phyloP scores from a whole-genome alignment of 2,329 filamentous ascomycete genomes.

The Aspergillus sergii region DNA sequence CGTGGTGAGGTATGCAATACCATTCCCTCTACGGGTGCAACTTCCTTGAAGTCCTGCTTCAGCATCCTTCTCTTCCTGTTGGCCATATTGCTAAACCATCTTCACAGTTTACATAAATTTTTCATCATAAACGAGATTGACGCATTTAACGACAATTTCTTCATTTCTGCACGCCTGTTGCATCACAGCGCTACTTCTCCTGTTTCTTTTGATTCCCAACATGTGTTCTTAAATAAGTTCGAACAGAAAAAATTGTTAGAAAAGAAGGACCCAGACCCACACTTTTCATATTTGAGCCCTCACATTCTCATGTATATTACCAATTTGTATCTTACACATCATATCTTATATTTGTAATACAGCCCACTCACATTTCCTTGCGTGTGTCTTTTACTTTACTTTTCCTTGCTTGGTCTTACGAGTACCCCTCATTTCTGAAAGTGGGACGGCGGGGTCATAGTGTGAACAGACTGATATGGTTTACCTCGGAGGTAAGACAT shows the following conservation, averaged over 20 bases:
- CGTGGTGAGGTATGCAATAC: constrained; percentile 2
- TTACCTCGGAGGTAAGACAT: background rate
- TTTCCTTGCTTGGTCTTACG: background rate
- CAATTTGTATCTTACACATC: background rate
- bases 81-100: background rate
- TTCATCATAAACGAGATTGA: background rate
- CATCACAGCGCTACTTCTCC: background rate
- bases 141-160: background rate
- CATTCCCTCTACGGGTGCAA: background rate
- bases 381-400: background rate
- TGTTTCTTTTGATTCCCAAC: background rate
- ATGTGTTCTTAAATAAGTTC: background rate
- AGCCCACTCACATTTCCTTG: background rate
- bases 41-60: background rate
- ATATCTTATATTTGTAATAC: constrained; percentile 1
- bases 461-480: background rate
- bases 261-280: background rate
- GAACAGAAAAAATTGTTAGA: background rate
- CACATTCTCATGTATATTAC: background rate
- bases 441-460: constrained; percentile 3
- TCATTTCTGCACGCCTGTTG: background rate
- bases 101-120: background rate
- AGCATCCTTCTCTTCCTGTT: background rate
- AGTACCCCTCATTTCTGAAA: constrained; percentile 1
- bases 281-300: background rate